Conservation (phyloP, 768 basidiomycete species). For the Xerocomellus intermedius region DNA sequence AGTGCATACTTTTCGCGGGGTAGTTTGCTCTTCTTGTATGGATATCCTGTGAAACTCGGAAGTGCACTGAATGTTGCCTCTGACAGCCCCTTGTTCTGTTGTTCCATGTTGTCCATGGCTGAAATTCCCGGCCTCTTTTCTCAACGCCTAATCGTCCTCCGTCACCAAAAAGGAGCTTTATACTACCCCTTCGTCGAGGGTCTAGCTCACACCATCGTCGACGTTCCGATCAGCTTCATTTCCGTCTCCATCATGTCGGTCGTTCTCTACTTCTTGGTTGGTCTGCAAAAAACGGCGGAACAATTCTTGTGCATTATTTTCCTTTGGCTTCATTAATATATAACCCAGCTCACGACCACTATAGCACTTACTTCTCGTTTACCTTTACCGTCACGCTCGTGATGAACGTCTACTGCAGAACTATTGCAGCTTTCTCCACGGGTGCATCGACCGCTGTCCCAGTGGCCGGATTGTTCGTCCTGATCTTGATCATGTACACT, state of each 20-base stretch:
- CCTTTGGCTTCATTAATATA: background rate
- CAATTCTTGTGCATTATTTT: slow-evolving; percentile 20
- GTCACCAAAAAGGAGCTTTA: slow-evolving; percentile 45
- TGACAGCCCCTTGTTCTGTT: slow-evolving; percentile 48
- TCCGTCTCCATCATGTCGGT: slow-evolving; percentile 8
- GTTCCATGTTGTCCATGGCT: slow-evolving; percentile 51
- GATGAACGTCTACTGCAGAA: slow-evolving; percentile 77
- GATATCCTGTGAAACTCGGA: background rate
- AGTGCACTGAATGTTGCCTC: slow-evolving; percentile 7
- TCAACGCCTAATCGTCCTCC: slow-evolving; percentile 42
- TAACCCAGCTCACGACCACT: slow-evolving; percentile 37
- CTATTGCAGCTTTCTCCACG: slow-evolving; percentile 53
- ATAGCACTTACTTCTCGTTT: slow-evolving; percentile 57
- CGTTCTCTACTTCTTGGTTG: slow-evolving; percentile 20
- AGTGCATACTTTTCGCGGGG: slow-evolving; percentile 52
- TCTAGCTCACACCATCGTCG: slow-evolving; percentile 44
- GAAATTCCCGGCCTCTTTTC: slow-evolving; percentile 47
- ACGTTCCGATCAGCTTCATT: slow-evolving; percentile 40
- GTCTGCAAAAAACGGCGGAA: slow-evolving; percentile 14
- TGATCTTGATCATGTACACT: slow-evolving; percentile 42
- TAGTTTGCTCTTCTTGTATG: slow-evolving; percentile 74
- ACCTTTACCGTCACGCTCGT: slow-evolving; percentile 51
- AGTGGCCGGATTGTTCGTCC: slow-evolving; percentile 31
- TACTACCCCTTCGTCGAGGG: slow-evolving; percentile 50
- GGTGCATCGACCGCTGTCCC: slow-evolving; percentile 49